Percentiles rank a stretch among this genome's conserved stretches.
These are phyloP conservation scores for Trichocladium uniseriatum DNA, from an alignment of 495 filamentous ascomycete species.

Conservation along the genomic window DNA sequence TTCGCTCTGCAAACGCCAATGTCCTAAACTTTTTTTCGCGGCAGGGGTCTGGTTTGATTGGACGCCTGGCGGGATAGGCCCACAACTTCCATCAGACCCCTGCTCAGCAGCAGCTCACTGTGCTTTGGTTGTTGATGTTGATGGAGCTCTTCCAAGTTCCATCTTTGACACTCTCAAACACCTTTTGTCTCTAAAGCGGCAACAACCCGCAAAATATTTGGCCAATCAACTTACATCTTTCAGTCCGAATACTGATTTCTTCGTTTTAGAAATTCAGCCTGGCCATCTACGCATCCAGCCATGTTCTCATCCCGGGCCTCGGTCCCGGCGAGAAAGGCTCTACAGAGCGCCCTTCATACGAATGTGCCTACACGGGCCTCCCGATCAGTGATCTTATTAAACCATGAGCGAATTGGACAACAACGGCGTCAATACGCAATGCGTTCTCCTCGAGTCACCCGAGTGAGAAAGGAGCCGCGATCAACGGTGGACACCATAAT, in stretches of 20 bases:
- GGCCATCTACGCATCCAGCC: too few relatives aligned
- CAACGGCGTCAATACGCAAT: not conserved
- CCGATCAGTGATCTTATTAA: not conserved
- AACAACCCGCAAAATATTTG: too few relatives aligned
- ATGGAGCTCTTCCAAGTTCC: too few relatives aligned
- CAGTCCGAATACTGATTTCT: too few relatives aligned
- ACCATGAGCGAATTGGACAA: not conserved
- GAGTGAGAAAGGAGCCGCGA: too few relatives aligned
- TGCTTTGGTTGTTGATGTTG: too few relatives aligned
- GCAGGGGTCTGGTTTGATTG: not conserved
- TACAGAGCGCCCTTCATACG: not conserved
- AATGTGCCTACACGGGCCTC: not conserved
- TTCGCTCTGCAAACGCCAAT: not conserved
- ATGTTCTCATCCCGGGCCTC: slow-evolving; percentile 3
- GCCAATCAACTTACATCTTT: too few relatives aligned
- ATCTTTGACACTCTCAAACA: too few relatives aligned
- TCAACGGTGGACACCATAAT: too few relatives aligned
- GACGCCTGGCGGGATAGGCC: not conserved
- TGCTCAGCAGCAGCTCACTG: not conserved
- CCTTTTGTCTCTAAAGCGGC: too few relatives aligned
- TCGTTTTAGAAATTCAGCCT: too few relatives aligned
- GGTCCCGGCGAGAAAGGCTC: not conserved
- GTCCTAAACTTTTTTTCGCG: slow-evolving; percentile 7
- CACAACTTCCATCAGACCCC: not conserved
- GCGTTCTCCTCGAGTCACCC: too few relatives aligned